Evolutionary conservation across 2,329 filamentous ascomycete genomes (phyloP).

Genomic region (Cladophialophora bantiana): DNA sequence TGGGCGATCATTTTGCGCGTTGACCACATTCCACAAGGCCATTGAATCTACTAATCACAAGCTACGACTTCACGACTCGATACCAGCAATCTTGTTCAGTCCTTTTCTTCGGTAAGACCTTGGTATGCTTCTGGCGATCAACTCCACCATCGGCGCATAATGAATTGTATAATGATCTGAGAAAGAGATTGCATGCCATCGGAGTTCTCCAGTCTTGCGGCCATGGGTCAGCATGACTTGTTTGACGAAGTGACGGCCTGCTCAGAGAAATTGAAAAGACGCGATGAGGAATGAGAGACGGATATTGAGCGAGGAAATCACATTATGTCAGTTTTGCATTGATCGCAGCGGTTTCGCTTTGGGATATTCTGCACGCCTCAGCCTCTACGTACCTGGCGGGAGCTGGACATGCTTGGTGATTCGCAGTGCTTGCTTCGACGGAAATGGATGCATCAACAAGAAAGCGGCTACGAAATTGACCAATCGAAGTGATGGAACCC

Average conservation of each 20-base stretch:
- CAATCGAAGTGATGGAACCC: too few relatives aligned
- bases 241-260: slow-evolving; percentile 9
- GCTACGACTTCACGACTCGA: background rate
- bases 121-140: background rate
- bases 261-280: background rate
- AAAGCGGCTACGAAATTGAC: background rate
- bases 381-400: background rate
- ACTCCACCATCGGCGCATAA: background rate
- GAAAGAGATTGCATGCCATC: background rate
- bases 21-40: background rate
- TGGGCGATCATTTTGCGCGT: background rate
- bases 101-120: background rate
- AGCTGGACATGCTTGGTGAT: background rate
- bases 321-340: background rate
- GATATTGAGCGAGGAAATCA: background rate
- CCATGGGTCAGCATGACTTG: background rate
- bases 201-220: background rate
- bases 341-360: background rate
- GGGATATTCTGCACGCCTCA: background rate
- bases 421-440: background rate
- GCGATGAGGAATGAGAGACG: background rate
- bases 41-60: background rate
- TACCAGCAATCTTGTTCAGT: background rate
- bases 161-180: background rate
- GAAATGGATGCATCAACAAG: background rate